These are phyloP conservation scores for Saprolegnia parasitica DNA, from an alignment of 352 stramenopile genomes.

Conservation along the genomic window DNA sequence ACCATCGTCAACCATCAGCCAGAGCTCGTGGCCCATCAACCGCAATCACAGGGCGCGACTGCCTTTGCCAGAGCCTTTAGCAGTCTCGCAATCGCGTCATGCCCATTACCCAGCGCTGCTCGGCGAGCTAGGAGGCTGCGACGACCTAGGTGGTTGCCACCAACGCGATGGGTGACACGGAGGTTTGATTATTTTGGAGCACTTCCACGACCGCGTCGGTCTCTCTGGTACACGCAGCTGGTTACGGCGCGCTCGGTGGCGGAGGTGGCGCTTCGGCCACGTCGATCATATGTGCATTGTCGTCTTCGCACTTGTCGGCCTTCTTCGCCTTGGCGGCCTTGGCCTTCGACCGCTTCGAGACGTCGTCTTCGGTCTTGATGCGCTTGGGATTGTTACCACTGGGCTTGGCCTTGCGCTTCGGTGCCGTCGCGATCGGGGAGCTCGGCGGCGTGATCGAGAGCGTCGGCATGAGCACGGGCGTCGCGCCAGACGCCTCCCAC, in stretches of 20 bases:
- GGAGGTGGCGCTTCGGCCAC: background rate
- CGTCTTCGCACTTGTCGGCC: background rate
- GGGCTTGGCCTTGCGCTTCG: background rate
- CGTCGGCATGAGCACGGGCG: constrained; percentile 8
- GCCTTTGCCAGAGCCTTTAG: no score
- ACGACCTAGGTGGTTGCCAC: no score
- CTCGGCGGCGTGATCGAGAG: constrained; percentile 21
- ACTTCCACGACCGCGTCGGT: background rate
- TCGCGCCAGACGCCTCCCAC: background rate
- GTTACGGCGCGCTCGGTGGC: background rate
- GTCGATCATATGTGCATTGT: background rate
- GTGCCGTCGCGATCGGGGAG: constrained; percentile 1
- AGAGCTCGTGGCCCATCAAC: no score
- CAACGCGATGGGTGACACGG: no score
- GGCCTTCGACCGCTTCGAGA: background rate
- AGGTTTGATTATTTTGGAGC: background rate
- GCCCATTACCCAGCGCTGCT: no score
- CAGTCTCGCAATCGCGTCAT: no score
- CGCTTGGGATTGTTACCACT: background rate
- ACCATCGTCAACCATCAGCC: no score
- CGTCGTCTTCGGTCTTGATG: background rate
- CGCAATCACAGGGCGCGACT: no score
- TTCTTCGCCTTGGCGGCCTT: background rate
- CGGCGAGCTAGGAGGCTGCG: no score
- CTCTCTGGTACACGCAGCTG: background rate